Base-by-base conservation (phyloP, 2,329 filamentous ascomycete genomes). In the Xylariomycetidae sp. region DNA sequence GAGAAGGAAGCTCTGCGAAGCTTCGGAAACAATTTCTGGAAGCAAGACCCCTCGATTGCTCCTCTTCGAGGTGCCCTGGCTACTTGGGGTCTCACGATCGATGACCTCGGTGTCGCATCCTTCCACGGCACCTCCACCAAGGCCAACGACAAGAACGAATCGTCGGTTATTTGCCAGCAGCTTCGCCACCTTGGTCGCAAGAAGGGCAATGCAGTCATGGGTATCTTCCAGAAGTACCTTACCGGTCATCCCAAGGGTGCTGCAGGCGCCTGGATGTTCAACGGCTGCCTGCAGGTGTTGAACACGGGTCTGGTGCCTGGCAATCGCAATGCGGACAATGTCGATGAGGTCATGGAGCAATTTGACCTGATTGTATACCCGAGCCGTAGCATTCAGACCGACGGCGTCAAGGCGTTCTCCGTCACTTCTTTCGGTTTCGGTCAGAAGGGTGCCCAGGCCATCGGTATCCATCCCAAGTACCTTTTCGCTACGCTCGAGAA, bases 101-200 rank as follows among this genome's bases (percentile, higher is more conserved):
- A 98, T 55, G 92, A 98, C 53, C 79, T 98, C 22, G 84, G 74
- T 49, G 88, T 98, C 43, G 90, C 92, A 12, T 96, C 92, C 10
- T 96, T 96, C 85, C 92, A 98, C 70, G 92, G 92, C 54, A 98
- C 92, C 25, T 96, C 92, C 1, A 98, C 92, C 46, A 88, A 94
- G 58, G 92, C 92, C 49, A 98, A 98, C 63, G 92, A 98, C 72
- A 96, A 96, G 81, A 98, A 98, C 65, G 92, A 98, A 63, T 96
- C 92, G 13, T 89, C 89, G 34, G 92, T 95, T 55, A 84, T 98
- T 52, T 95, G 90, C 72, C 80, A 95, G 61, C 93, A 98, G 67
- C 79, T 98, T 63, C 81, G 82, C 50, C 93, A 98, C 58, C 81
- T 98, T 33, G 92, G 92, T 47, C 85, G 92, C 52, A 83, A 82